Base-by-base conservation (phyloP, 306 rosid genomes). In the Rosa persica region DNA sequence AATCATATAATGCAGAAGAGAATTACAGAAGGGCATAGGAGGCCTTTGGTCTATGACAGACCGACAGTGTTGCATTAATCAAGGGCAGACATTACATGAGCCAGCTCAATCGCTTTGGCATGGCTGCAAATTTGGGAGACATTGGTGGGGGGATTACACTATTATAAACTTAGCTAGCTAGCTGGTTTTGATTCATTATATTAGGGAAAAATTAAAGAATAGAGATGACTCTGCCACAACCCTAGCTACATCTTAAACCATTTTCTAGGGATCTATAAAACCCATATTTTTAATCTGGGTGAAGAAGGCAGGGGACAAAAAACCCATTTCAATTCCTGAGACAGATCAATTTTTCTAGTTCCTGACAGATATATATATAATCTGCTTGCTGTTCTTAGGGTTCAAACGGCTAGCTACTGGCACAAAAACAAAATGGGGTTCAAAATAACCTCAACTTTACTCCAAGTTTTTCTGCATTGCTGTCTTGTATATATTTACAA, bases 61-160 rank as follows among this genome's bases (percentile, higher is more conserved):
- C 86, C 84, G 92, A 87, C 92, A 88, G 64, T 12, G 83, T 89
- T 74, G 76, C 85, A 85, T 84, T 80, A 90, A 86, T 90, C 77
- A 89, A 87, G 91, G 75, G 88, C 87, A 86, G 92, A 84, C 91
- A 89, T 87, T 74, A 86, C 91, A 91, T 87, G 73, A 86, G 92
- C 89, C 98, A 96, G 99, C 98, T 93, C 92, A 93, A 82, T 68
- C 85, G 83, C 93, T 81, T 95, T 89, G 89, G 90, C 91, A 85
- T 81, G 73, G 84, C 86, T 76, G 89, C 86, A 73, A 83, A 77
- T 82, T 87, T 80, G 76, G 93, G 91, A 62, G 79, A 76, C 72
- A 47, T 46, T 46, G 25, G 69, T 67, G 70, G 34, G 72, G 27
- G 12, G 52, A 25, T 44, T 61, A 3, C 38, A 61, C 60, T 43